Evolutionary conservation across 768 basidiomycete genomes (phyloP), one percentile per base, ranked within the genome.

Genomic region (Gymnopilus junonius): DNA sequence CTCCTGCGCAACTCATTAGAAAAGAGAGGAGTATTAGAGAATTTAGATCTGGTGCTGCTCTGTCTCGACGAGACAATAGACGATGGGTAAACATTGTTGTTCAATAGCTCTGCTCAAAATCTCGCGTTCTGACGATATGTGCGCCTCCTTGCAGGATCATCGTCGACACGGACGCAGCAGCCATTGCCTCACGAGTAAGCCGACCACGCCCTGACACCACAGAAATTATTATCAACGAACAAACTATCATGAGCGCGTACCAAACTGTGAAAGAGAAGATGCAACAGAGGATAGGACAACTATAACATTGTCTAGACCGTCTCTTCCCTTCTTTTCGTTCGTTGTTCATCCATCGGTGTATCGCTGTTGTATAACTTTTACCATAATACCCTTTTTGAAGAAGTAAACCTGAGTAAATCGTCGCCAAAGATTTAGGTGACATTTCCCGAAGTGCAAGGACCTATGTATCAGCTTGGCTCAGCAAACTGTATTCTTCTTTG

Each of bases 141-240:
- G 11, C n/a, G 20, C 39, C 15, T 23, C 54, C 1, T 27, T 54
- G 4, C 73, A 98, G 97, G 17, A 93, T 99, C 73, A 96, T 99
- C 67, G 89, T 99, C 20, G 97, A 99, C 77, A 99, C 97, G 0
- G 97, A 99, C 74, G 83, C 96, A 2, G 87, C 94, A 0, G 92
- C 96, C n/a, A 97, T 99, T 73, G 95, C 95, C 0, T 94, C 95
- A 32, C 81, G 97, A 57, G 97, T 99, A 56, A 96, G 93, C 70
- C 80, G 95, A 66, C 94, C 97, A 43, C 90, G 88, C 66, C 90
- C 97, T 15, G 97, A 99, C 75, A 90, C 96, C 55, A 92, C 91
- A 37, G 96, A 99, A 69, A 97, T 99, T 66, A 91, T 96, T 65
- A 97, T 99, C 83, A 98, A 99, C 82, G 97, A 99, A 79, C 95